Conservation (phyloP, 2,329 filamentous ascomycete species). For the Aureobasidium lini region DNA sequence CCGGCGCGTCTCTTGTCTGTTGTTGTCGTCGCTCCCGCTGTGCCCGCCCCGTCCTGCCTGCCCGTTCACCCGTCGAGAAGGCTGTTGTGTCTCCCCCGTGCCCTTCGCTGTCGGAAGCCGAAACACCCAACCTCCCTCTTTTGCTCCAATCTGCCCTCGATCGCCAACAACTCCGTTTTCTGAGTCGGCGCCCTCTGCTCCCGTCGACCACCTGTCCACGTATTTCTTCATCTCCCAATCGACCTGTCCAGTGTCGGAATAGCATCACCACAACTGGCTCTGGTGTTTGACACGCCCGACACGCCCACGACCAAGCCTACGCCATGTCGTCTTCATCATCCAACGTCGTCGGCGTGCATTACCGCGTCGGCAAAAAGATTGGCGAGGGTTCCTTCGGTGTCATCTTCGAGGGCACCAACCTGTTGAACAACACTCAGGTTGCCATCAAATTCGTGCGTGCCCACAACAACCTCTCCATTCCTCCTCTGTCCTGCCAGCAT, state of each 20-base stretch:
- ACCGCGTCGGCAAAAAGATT: slow-evolving; percentile 98
- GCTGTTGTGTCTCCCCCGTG: slow-evolving; percentile 10
- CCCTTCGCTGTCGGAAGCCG: background rate
- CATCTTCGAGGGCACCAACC: slow-evolving; percentile 95
- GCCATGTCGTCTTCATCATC: slow-evolving; percentile 38
- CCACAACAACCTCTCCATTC: background rate
- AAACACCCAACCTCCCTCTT: slow-evolving; percentile 12
- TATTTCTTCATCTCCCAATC: background rate
- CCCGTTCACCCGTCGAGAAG: background rate
- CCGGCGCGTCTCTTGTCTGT: background rate
- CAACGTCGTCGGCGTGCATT: slow-evolving; percentile 98
- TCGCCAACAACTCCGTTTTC: background rate
- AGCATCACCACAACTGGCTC: background rate
- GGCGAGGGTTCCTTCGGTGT: slow-evolving; percentile 96
- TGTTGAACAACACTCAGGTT: slow-evolving; percentile 98
- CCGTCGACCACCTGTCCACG: background rate
- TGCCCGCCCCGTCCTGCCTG: background rate
- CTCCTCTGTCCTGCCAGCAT: background rate
- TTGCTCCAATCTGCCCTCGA: background rate
- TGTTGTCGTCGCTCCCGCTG: background rate
- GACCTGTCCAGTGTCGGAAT: background rate
- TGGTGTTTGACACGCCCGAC: slow-evolving; percentile 4
- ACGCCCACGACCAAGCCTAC: background rate
- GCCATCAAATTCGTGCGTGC: slow-evolving; percentile 94
- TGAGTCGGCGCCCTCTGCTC: background rate